Conservation (phyloP, 805 yeast genomes). For the Wickerhamiella kazuoi region DNA sequence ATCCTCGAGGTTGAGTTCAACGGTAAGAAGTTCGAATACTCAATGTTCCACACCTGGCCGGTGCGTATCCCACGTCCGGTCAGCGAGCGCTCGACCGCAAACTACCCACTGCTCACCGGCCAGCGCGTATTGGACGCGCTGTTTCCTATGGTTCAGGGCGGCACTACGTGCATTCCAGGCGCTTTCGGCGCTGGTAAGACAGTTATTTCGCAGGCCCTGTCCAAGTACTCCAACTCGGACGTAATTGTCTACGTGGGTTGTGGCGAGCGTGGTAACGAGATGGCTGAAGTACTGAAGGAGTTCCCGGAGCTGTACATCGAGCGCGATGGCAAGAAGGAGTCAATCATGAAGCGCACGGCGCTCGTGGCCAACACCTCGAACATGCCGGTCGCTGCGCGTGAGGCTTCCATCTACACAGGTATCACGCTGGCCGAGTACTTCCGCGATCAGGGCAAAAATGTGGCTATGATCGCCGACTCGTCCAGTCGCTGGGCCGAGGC, state of each 20-base stretch:
- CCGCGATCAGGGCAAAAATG: constrained; percentile 99
- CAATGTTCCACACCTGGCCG: constrained; percentile 99
- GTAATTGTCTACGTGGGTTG: constrained; percentile 89
- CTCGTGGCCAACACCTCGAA: constrained; percentile 97
- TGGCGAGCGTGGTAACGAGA: constrained; percentile 97
- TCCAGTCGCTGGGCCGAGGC: constrained; percentile 99
- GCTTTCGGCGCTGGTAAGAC: constrained; percentile 99
- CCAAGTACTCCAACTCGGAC: constrained; percentile 95
- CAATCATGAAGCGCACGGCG: constrained; percentile 98
- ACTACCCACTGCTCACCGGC: constrained; percentile 90
- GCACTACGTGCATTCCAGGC: constrained; percentile 99
- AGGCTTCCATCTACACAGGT: constrained; percentile 98
- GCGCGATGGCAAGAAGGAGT: constrained; percentile 83
- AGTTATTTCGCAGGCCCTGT: constrained; percentile 91
- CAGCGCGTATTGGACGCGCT: constrained; percentile 96
- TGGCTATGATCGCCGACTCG: constrained; percentile 98
- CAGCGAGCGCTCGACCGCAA: constrained; percentile 81
- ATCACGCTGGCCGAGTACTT: constrained; percentile 96
- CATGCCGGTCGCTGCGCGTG: constrained; percentile 99
- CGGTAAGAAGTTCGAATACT: constrained; percentile 60
- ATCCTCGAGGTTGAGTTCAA: constrained; percentile 88
- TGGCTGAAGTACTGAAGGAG: constrained; percentile 99
- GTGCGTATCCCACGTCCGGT: constrained; percentile 99
- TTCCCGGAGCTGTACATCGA: constrained; percentile 95
- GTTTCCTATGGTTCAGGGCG: constrained; percentile 99